A percentile compares a stretch with the other conserved stretches of the same genome.
These are phyloP conservation scores for Aspergillus hortae DNA, from an alignment of 2,329 filamentous ascomycete species.

Conservation along the genomic window DNA sequence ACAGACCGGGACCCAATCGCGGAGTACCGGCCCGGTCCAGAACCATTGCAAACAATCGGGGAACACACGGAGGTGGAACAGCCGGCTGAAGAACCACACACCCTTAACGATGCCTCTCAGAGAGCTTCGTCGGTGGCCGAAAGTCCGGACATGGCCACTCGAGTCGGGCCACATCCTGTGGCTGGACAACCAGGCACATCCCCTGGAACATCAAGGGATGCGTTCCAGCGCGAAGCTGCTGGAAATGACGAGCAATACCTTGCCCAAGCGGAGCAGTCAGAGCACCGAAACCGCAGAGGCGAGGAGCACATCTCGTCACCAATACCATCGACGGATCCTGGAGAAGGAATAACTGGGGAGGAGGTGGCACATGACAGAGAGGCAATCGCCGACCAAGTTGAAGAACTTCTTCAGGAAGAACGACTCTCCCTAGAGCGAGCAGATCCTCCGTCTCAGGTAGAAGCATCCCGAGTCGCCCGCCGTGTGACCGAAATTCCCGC, in stretches of 20 bases:
- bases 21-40: background rate
- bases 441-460: background rate
- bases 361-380: background rate
- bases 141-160: background rate
- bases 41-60: background rate
- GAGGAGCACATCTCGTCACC: background rate
- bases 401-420: background rate
- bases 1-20: background rate
- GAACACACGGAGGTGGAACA: background rate
- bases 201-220: background rate
- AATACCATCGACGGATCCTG: background rate
- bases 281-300: background rate
- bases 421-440: conserved; percentile 1
- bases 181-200: background rate
- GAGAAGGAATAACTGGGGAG: background rate
- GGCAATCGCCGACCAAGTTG: background rate
- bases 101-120: background rate
- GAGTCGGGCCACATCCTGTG: background rate
- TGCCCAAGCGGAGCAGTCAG: background rate
- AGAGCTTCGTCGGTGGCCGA: background rate
- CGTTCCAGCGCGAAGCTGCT: background rate
- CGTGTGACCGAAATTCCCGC: conserved; percentile 1
- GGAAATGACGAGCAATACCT: background rate
- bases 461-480: background rate
- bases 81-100: background rate